Conservation (phyloP, 31 red algal genomes). For the Porphyra umbilicalis region DNA sequence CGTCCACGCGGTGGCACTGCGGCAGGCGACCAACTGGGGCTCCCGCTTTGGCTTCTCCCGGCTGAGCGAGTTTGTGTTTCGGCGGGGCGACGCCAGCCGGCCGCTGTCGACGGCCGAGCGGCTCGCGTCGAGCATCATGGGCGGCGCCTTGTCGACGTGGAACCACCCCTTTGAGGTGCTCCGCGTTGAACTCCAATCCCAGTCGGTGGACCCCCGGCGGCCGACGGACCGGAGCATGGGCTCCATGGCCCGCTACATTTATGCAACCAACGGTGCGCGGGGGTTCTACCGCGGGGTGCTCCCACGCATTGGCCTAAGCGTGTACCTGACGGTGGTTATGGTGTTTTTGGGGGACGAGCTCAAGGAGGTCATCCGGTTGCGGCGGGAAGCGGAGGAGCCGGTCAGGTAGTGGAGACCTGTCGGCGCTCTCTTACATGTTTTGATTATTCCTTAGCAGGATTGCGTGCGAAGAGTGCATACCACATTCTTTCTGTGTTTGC, state of each 20-base stretch:
- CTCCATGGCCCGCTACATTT: slow-evolving; percentile 47
- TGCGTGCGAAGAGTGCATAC: no score
- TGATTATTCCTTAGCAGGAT: not conserved
- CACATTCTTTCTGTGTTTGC: no score
- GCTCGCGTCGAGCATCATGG: slow-evolving; percentile 50
- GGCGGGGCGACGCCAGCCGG: slow-evolving; percentile 29
- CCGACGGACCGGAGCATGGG: slow-evolving; percentile 46
- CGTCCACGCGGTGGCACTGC: slow-evolving; percentile 75
- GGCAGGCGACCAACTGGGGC: slow-evolving; percentile 92
- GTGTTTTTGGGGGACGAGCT: slow-evolving; percentile 87
- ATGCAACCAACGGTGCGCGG: slow-evolving; percentile 54
- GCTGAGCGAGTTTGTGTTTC: slow-evolving; percentile 50
- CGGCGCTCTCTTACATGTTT: not conserved
- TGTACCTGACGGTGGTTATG: slow-evolving; percentile 82
- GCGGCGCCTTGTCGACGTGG: slow-evolving; percentile 82
- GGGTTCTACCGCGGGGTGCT: slow-evolving; percentile 83
- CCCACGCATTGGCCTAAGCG: slow-evolving; percentile 72
- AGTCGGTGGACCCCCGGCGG: slow-evolving; percentile 23
- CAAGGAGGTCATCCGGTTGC: slow-evolving; percentile 14
- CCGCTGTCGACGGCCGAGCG: slow-evolving; percentile 38
- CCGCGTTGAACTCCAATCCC: slow-evolving; percentile 79
- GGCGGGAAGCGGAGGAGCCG: not conserved
- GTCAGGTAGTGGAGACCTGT: not conserved
- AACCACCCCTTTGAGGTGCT: slow-evolving; percentile 92
- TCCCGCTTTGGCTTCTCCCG: slow-evolving; percentile 81